phyloP scores from a whole-genome alignment of 2,329 filamentous ascomycete genomes.

The Diaporthe longicolla region DNA sequence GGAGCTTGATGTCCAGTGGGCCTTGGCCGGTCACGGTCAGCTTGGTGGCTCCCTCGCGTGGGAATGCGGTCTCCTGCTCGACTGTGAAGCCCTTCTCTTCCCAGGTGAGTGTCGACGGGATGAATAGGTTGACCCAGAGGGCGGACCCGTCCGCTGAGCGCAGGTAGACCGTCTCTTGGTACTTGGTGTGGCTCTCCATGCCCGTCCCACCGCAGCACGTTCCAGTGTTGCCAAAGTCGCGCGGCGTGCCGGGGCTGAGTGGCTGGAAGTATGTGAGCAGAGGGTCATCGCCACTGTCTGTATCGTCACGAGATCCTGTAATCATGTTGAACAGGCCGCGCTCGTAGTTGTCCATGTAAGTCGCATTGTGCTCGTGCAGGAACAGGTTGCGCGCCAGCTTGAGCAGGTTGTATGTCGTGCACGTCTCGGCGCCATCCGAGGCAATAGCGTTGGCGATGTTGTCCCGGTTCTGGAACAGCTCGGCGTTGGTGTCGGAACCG shows the following conservation, averaged over 20 bases:
- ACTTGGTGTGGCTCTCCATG: conserved; percentile 54
- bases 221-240: conserved; percentile 51
- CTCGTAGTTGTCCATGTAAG: conserved; percentile 54
- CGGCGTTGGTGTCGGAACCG: conserved; percentile 50
- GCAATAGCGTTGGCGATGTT: conserved; percentile 52
- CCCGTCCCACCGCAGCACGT: conserved; percentile 53
- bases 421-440: conserved; percentile 50
- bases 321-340: conserved; percentile 53
- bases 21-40: conserved; percentile 49
- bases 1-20: conserved; percentile 50
- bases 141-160: conserved; percentile 50
- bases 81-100: conserved; percentile 48
- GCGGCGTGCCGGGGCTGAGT: conserved; percentile 47
- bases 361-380: conserved; percentile 51
- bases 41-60: conserved; percentile 47
- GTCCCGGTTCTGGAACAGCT: conserved; percentile 53
- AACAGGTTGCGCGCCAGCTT: conserved; percentile 52
- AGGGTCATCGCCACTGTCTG: conserved; percentile 45
- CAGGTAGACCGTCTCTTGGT: conserved; percentile 53
- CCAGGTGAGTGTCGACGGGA: conserved; percentile 51
- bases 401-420: conserved; percentile 52
- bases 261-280: conserved; percentile 53
- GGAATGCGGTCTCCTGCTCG: conserved; percentile 50
- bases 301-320: conserved; percentile 50
- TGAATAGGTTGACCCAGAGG: conserved; percentile 52